Conservation (phyloP, 2,329 filamentous ascomycete genomes). For the Aspergillus pseudotamarii region DNA sequence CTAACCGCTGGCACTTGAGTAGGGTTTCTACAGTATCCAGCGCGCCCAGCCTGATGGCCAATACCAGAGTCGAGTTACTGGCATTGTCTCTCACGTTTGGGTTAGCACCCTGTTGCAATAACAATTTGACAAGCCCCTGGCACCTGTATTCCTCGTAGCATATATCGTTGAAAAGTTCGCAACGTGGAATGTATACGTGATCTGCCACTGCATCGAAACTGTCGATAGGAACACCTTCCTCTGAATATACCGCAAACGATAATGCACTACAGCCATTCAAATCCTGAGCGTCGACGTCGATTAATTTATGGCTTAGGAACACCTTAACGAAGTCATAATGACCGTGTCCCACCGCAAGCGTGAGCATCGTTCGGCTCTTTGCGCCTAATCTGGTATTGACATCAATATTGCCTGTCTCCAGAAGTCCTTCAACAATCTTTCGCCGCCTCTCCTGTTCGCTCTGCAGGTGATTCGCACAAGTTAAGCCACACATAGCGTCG, state of each 20-base stretch:
- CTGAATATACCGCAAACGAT: not conserved
- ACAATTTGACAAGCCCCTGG: not conserved
- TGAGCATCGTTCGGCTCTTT: not conserved
- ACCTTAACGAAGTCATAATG: not conserved
- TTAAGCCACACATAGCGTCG: not conserved
- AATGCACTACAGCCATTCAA: not conserved
- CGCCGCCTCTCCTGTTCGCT: not conserved
- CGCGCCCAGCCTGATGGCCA: not conserved
- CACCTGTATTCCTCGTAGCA: too few relatives aligned
- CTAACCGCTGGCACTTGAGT: not conserved
- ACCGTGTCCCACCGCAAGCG: not conserved
- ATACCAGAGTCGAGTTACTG: not conserved
- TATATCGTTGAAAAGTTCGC: not conserved
- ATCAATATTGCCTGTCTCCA: not conserved
- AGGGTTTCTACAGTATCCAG: not conserved
- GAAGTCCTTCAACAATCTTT: not conserved
- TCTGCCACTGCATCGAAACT: not conserved
- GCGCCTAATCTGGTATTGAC: not conserved
- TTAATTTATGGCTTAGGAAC: not conserved
- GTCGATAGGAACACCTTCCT: not conserved
- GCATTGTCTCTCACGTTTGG: not conserved
- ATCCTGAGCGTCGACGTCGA: not conserved
- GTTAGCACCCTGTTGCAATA: not conserved
- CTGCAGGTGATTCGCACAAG: not conserved
- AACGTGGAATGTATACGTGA: not conserved